phyloP scores from a whole-genome alignment of 2,329 filamentous ascomycete genomes.

The Phialocephala subalpina region DNA sequence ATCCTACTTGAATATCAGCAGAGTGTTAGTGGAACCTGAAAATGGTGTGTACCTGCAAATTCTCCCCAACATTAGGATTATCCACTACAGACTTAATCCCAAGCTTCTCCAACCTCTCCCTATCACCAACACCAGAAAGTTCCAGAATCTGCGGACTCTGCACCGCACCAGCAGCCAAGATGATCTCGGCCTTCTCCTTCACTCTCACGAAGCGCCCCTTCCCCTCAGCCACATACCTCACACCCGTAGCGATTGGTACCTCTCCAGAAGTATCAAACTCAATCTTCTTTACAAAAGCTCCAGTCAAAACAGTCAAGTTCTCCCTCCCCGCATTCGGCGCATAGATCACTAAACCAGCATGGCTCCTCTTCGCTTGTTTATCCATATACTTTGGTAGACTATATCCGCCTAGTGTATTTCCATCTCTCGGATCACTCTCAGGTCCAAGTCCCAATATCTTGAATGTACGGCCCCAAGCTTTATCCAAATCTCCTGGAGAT shows the following conservation, averaged over 20 bases:
- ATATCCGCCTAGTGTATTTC: conserved; percentile 33
- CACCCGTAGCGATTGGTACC: conserved; percentile 11
- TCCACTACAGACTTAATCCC: conserved; percentile 33
- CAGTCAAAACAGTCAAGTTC: conserved; percentile 84
- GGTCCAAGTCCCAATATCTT: conserved; percentile 14
- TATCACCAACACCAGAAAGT: conserved; percentile 43
- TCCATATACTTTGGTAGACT: conserved; percentile 39
- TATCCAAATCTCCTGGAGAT: conserved; percentile 14
- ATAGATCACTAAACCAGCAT: conserved; percentile 33
- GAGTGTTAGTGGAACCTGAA: not conserved
- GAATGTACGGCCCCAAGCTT: conserved; percentile 26
- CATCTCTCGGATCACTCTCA: conserved; percentile 21
- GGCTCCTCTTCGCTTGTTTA: conserved; percentile 16
- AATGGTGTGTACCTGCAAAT: conserved; percentile 28
- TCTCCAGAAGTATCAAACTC: conserved; percentile 12
- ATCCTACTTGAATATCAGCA: conserved; percentile 18
- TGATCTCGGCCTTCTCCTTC: conserved; percentile 37
- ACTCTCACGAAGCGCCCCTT: conserved; percentile 41
- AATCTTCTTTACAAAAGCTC: conserved; percentile 83
- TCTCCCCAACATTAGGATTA: conserved; percentile 38
- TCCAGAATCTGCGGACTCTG: conserved; percentile 44
- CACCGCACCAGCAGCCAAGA: conserved; percentile 41
- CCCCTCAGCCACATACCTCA: conserved; percentile 26
- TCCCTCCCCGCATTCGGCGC: conserved; percentile 24
- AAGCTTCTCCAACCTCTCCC: conserved; percentile 27